phyloP scores from a whole-genome alignment of 495 filamentous ascomycete species.

The Cercophora samala region DNA sequence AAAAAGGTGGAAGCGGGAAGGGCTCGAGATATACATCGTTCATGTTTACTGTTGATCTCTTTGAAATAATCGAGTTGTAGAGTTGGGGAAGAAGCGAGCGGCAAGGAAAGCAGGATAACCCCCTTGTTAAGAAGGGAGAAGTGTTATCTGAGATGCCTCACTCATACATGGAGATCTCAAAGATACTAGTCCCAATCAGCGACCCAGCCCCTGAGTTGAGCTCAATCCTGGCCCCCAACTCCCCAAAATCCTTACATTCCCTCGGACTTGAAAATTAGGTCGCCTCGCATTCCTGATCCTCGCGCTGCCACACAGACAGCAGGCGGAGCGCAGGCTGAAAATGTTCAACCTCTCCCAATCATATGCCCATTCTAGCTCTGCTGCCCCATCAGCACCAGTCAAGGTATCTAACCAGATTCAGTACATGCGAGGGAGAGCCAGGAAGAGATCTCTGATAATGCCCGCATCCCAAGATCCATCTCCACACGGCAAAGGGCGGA shows the following conservation, averaged over 20 bases:
- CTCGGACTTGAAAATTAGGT: neutral
- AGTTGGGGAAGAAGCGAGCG: neutral
- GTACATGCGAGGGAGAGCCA: too few relatives aligned
- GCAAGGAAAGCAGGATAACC: neutral
- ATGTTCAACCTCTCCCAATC: too few relatives aligned
- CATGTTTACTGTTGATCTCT: neutral
- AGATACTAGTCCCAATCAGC: neutral
- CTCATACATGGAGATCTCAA: neutral
- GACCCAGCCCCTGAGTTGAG: neutral
- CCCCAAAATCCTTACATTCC: neutral
- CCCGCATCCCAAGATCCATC: too few relatives aligned
- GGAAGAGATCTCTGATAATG: too few relatives aligned
- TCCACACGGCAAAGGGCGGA: too few relatives aligned
- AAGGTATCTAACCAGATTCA: too few relatives aligned
- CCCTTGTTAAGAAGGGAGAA: neutral
- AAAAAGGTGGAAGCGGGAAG: too few relatives aligned
- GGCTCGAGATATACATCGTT: constrained; percentile 7
- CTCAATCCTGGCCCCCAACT: neutral
- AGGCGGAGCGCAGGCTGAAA: neutral
- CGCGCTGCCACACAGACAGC: neutral
- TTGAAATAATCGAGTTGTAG: neutral
- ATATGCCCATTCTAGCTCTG: too few relatives aligned
- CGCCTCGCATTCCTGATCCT: neutral
- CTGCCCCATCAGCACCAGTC: too few relatives aligned
- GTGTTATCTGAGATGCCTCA: neutral